Percentiles rank a stretch among this genome's conserved stretches.
These are phyloP conservation scores for Agaricus sinodeliciosus DNA, from an alignment of 768 basidiomycete genomes.

Conservation along the genomic window DNA sequence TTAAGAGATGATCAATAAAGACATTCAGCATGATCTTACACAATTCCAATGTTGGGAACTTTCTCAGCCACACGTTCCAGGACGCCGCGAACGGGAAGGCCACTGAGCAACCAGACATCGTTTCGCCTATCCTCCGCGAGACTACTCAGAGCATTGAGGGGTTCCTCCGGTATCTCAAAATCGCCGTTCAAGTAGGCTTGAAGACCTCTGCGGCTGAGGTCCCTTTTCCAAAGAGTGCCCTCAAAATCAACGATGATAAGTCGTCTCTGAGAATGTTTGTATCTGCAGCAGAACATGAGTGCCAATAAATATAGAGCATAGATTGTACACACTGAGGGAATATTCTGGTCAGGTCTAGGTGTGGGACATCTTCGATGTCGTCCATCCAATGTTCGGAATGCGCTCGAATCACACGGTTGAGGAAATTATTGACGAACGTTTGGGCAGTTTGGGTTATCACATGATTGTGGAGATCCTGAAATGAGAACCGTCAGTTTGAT, in stretches of 20 bases:
- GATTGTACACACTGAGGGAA: slow-evolving; percentile 28
- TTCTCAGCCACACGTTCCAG: slow-evolving; percentile 56
- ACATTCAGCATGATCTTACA: slow-evolving; percentile 36
- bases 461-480: slow-evolving; percentile 71
- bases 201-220: slow-evolving; percentile 41
- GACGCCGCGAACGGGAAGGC: slow-evolving; percentile 55
- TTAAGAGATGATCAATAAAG: background rate
- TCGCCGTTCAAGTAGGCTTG: slow-evolving; percentile 16
- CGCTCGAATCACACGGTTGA: slow-evolving; percentile 66
- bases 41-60: slow-evolving; percentile 67
- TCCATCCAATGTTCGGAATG: slow-evolving; percentile 52
- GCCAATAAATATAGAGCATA: background rate
- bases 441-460: slow-evolving; percentile 86
- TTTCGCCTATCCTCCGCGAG: slow-evolving; percentile 62
- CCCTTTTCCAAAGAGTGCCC: slow-evolving; percentile 68
- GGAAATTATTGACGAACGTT: slow-evolving; percentile 73
- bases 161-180: slow-evolving; percentile 31
- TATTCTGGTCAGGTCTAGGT: slow-evolving; percentile 37
- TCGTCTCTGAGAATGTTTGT: slow-evolving; percentile 57
- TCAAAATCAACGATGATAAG: slow-evolving; percentile 75
- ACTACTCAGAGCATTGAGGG: slow-evolving; percentile 44
- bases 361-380: slow-evolving; percentile 20
- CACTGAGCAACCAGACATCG: slow-evolving; percentile 80
- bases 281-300: slow-evolving; percentile 25
- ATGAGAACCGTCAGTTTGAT: background rate